Evolutionary conservation across 2,329 filamentous ascomycete genomes (phyloP), one percentile per base, ranked within the genome.

Genomic region (Diaporthe helianthi): DNA sequence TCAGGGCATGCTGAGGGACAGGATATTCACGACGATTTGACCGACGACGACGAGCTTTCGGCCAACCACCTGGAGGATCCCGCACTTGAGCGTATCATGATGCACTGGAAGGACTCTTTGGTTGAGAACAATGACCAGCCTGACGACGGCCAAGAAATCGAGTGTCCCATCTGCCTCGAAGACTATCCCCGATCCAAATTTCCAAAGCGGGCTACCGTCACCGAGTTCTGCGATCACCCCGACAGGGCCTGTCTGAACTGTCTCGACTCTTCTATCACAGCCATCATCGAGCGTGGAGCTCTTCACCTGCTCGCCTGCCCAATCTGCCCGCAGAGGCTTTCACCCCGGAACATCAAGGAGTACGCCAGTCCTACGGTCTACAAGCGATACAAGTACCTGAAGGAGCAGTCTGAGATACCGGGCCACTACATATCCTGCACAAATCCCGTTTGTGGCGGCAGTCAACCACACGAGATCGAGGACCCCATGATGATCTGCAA

Each of bases 371-470:
- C 33, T 2, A n/a, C 41, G 7, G 41, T 69, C 38, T 69, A 69
- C 44, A 9, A 64, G 44, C 67, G 67, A 12, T 71, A 71, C 55
- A 19, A 38, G 8, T 67, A 69, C 47, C 67, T 71, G 4, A 69
- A 69, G 33, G 41, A 63, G 33, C 67, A 71, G 54, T 69, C 69
- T 26, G 46, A 67, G 54, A 71, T 69, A 12, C 67, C 69, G 0
- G 63, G 69, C n/a, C 69, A 71, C 44, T 71, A 60, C 17, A 71
- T 71, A 22, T 71, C 69, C 17, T 71, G 69, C n/a, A 71, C 63
- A 15, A 69, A 66, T 22, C 54, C 69, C 22, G 41, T 19, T 2
- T 71, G 69, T 36, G 69, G 69, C 3, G 67, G 61, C 26, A 69
- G 69, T 10, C 69, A 71, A 29, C 51, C 67, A 4, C 69, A 69